A percentile compares a stretch with the other conserved stretches of the same genome.
phyloP scores from a whole-genome alignment of 1,284 basidiomycete genomes.

The Lentinus polychrous region DNA sequence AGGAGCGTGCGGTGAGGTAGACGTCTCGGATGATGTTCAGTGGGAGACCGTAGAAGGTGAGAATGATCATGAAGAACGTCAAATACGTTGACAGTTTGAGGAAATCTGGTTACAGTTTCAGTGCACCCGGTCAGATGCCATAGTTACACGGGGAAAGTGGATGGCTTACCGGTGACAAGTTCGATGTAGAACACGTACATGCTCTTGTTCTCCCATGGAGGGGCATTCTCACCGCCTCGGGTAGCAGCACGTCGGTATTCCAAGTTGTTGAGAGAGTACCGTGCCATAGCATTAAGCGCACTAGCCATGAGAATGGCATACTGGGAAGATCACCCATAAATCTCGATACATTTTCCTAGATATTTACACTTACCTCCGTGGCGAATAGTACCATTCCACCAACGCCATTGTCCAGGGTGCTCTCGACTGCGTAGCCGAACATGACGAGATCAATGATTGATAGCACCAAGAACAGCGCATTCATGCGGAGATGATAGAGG shows the following conservation, averaged over 20 bases:
- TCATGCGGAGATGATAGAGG: conserved; percentile 83
- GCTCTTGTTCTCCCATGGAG: conserved; percentile 96
- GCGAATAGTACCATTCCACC: conserved; percentile 92
- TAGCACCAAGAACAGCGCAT: conserved; percentile 61
- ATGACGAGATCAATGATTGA: conserved; percentile 68
- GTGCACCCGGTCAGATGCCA: conserved; percentile 9
- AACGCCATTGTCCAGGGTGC: conserved; percentile 72
- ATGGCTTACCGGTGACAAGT: conserved; percentile 69
- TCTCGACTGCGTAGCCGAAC: conserved; percentile 74
- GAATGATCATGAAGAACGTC: conserved; percentile 87
- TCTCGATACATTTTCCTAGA: neutral
- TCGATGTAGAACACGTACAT: conserved; percentile 97
- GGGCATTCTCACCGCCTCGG: conserved; percentile 80
- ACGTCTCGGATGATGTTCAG: conserved; percentile 96
- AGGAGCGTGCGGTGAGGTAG: conserved; percentile 89
- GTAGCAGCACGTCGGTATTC: conserved; percentile 74
- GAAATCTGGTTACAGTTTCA: conserved; percentile 63
- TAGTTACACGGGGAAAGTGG: conserved; percentile 2
- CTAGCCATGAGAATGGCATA: conserved; percentile 89
- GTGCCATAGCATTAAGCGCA: conserved; percentile 70
- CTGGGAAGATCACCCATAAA: conserved; percentile 32
- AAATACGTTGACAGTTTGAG: conserved; percentile 90
- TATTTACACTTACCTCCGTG: conserved; percentile 63
- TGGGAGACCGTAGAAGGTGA: conserved; percentile 92
- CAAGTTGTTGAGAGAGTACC: conserved; percentile 81